Evolutionary conservation across 2,329 filamentous ascomycete genomes (phyloP), one percentile per base, ranked within the genome.

Genomic region (Xylariaceae sp.): DNA sequence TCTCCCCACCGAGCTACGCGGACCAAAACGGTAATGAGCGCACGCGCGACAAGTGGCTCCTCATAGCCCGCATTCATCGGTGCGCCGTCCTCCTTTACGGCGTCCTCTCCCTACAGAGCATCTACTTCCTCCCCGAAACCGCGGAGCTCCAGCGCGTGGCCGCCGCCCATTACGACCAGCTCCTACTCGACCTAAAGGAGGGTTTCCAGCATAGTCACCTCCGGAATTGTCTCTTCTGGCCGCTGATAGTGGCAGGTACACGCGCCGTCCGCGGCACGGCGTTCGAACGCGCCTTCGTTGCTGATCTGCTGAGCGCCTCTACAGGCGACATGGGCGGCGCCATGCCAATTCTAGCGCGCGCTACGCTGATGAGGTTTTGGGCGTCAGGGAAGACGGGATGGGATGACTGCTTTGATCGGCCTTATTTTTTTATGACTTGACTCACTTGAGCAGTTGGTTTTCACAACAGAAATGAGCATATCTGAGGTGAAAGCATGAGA

Each of bases 401-500:
- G 70, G 69, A 72, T 55, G 64, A 62, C 19, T 73, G 71, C 52
- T 73, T 71, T 52, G 64, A 71, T 54, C 59, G 56, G 49, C 64
- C 68, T 37, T 70, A 68, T 53, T 34, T 61, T 5, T 65, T 59
- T 19, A 10, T 59, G 3, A 47, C 47, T 41, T 66, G 44, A 40
- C 8, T 59, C 4, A 47, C 47, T 41, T 66, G 44, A 40, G 12
- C 5, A 3, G 29, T n/a, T 22, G 2, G 10, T 13, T 21, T 15
- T n/a, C 7, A 19, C 12, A 19, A 7, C 19, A 12, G 5, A 36
- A 12, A 10, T 36, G 32, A 36, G 13, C n/a, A n/a, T n/a, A n/a
- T 15, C 30, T 10, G 18, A 13, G 8, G 10, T 10, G 19, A 5
- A 10, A 22, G 18, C 12, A 21, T 26, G 5, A 16, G 32, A 34